These are phyloP conservation scores for Patellifolia procumbens DNA, from an alignment of 179 eudicot genomes.

Conservation along the genomic window DNA sequence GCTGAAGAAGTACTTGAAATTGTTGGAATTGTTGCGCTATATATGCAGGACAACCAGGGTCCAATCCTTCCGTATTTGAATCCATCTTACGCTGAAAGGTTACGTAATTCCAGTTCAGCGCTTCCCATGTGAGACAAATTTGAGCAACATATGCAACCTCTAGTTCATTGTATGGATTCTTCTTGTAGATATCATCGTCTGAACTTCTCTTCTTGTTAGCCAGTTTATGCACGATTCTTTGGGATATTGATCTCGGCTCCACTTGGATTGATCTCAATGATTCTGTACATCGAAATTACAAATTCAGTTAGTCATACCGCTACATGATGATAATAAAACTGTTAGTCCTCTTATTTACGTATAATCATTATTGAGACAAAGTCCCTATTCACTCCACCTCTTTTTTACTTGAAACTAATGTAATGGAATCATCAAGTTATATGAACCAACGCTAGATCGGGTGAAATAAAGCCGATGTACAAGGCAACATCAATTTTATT, in stretches of 20 bases:
- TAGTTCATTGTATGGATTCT: conserved; percentile 59
- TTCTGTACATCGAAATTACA: conserved; percentile 54
- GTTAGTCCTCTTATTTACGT: too few relatives aligned
- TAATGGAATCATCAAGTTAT: too few relatives aligned
- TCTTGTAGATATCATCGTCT: conserved; percentile 29
- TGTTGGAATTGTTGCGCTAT: conserved; percentile 92
- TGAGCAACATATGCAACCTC: conserved; percentile 92
- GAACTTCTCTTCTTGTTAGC: conserved; percentile 35
- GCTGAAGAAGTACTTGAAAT: conserved; percentile 75
- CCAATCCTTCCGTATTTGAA: conserved; percentile 35
- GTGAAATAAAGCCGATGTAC: too few relatives aligned
- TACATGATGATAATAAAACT: too few relatives aligned
- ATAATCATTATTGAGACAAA: too few relatives aligned
- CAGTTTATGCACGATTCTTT: conserved; percentile 63
- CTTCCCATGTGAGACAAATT: conserved; percentile 90
- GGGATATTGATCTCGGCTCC: conserved; percentile 91
- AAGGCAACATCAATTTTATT: too few relatives aligned
- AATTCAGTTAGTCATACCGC: neutral
- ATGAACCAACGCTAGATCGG: too few relatives aligned
- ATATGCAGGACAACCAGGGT: conserved; percentile 77
- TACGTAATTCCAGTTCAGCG: conserved; percentile 81
- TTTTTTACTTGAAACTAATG: too few relatives aligned
- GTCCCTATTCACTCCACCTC: too few relatives aligned
- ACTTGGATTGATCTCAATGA: conserved; percentile 70
- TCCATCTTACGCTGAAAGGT: conserved; percentile 61